Base-by-base conservation (phyloP, 2,329 filamentous ascomycete species). In the Aureobasidium pullulans region DNA sequence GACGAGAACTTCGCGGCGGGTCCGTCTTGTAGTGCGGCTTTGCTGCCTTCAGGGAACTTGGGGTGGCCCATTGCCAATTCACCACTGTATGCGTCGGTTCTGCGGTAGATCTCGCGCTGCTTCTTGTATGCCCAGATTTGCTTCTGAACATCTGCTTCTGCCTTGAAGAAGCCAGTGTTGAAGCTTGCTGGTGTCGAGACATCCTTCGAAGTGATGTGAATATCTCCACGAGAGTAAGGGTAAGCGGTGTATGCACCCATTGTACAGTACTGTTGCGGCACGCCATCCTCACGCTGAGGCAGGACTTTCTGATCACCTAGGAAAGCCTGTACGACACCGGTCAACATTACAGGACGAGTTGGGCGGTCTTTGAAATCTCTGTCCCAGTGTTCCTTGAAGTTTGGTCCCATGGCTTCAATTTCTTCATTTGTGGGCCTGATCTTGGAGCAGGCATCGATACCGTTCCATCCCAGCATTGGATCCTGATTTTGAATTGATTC, bases 81-180 rank as follows among this genome's bases (percentile, higher is more conserved):
- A 31, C 76, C 75, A 9, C 70, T 70, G 70, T 79, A 85, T 60
- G 77, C 73, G 2, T 76, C 69, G 66, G 82, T 80, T 13, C 83
- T 79, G 2, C 84, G 79, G 23, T 77, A 73, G 57, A 86, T 78
- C 68, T 86, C 84, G 2, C 85, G 81, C n/a, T 77, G 76, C 65
- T 80, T 81, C 70, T 88, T 88, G 73, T 88, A 88, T 0, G 74
- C 78, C 83, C 84, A 86, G 10, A 84, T 64, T 11, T 82, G 78
- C 65, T 78, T 82, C 67, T 80, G 80, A n/a, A 83, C 69, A 1
- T 81, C 78, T 63, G 84, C 71, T 11, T 72, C 64, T 56, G 85
- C 79, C 4, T 71, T 76, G 34, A 87, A 76, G 68, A 79, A 84
- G 7, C 83, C 84, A 0, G 78, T 73, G 53, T 83, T 76, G 60